Base-by-base conservation (phyloP, 2,329 filamentous ascomycete genomes). In the Apiospora rasikravindrae region DNA sequence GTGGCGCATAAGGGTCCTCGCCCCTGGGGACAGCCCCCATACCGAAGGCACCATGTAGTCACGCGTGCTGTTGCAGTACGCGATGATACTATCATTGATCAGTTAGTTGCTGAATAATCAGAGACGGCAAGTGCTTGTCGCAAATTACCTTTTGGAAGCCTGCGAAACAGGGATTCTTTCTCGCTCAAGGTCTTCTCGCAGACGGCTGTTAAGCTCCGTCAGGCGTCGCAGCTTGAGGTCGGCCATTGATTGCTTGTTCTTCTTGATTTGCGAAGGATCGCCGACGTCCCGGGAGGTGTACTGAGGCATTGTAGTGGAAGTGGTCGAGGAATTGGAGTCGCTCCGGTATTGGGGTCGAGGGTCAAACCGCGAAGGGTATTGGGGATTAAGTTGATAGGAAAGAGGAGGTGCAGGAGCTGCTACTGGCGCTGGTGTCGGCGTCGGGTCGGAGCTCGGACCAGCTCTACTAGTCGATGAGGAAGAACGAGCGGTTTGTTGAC, bases 181-280 rank as follows among this genome's bases (percentile, higher is more conserved):
- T 82, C 96, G 91, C 80, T 98, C 96, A 76, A 99, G 88, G 83
- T 99, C 96, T 85, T 99, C 96, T 80, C 95, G 94, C 83, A 99
- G 87, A 78, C 96, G 93, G 84, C 94, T 94, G 88, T 98, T 99
- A 80, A 99, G 90, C 87, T 99, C 96, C 74, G 95, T 98, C 84
- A 99, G 88, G 76, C 96, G 93, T 80, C 96, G 92, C 80, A 98
- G 91, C 89, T 99, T 99, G 76, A 99, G 90, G 83, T 99, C 96
- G 78, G 96, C 96, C 94, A 99, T 98, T 82, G 94, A 98, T 87
- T 98, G 96, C 88, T 98, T 98, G 88, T 97, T 98, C 87, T 95
- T 97, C 89, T 90, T 91, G 78, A 91, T 89, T 82, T 92, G 89
- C 79, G 88, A 89, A 82, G 89, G 89, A 81, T 92, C 90, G 83